Evolutionary conservation across 2,329 filamentous ascomycete species (phyloP), one percentile per base, ranked within the genome.

Genomic region (Diaporthe nobilis): DNA sequence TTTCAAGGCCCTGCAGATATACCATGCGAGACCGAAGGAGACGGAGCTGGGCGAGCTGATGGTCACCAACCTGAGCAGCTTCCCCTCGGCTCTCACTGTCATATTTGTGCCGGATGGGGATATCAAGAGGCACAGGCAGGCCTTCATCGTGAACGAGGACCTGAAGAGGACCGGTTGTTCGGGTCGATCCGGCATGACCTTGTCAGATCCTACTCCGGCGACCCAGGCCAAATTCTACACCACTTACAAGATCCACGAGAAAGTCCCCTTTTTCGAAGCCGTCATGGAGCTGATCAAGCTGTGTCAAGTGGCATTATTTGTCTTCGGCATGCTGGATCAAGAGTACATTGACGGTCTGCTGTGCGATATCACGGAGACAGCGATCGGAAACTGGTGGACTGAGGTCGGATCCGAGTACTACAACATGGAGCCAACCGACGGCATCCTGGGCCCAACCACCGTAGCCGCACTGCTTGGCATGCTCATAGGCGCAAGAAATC

Each of bases 311-410:
- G 95, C 97, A 0, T 86, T 99, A 76, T 93, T 94, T 81, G 87
- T 98, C 76, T 99, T 98, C 84, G 94, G 93, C 72, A 95, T 96
- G 82, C 87, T 98, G 8, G 93, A 94, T n/a, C 90, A 93, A 42
- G 94, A 96, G 78, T 98, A 98, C 82, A 94, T 95, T 10, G 97
- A 99, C 81, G 97, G 97, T 0, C 86, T 98, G 34, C 89, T 99
- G 4, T 99, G 97, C 83, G 97, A 99, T 85, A 89, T 97, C 58
- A 98, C 97, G 0, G 97, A 99, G 83, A 93, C 90, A 77, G 95
- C 96, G 2, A 92, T 98, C 80, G 93, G 93, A 77, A 94, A 98
- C 83, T 99, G 97, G 97, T 98, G 97, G 97, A 93, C 94, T 1
- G 95, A 98, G 80, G 93, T 98, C 76, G 97, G 97, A 2, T 93